Conservation (phyloP, 441 rosid species). For the Pelargonium fulgidum region DNA sequence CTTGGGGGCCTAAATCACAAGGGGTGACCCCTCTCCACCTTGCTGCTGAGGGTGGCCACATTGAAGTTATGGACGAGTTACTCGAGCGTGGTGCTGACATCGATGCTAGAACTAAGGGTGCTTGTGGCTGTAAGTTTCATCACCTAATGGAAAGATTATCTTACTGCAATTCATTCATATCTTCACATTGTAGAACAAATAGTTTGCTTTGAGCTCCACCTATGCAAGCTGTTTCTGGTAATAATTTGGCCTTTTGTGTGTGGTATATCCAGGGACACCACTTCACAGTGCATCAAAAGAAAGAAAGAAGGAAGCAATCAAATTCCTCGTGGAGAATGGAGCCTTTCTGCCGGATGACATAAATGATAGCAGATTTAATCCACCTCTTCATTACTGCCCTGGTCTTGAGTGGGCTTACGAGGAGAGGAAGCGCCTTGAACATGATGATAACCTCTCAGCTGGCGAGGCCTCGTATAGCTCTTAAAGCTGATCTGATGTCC, state of each 20-base stretch:
- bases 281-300: constrained; percentile 80
- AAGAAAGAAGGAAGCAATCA: constrained; percentile 69
- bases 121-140: constrained; percentile 66
- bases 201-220: not conserved
- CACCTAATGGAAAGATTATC: not conserved
- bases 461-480: constrained; percentile 54
- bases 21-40: constrained; percentile 87
- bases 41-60: constrained; percentile 85
- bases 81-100: constrained; percentile 85
- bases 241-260: not conserved
- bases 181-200: not conserved
- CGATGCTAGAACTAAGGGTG: constrained; percentile 83
- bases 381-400: constrained; percentile 79
- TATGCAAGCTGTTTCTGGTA: not conserved
- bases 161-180: not conserved
- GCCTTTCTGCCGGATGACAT: constrained; percentile 82
- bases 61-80: constrained; percentile 75
- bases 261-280: constrained; percentile 66
- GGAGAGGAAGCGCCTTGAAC: constrained; percentile 55
- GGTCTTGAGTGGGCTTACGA: constrained; percentile 95
- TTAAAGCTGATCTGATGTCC: constrained; percentile 30
- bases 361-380: constrained; percentile 70
- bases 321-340: constrained; percentile 68
- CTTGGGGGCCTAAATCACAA: constrained; percentile 79
- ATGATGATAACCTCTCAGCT: constrained; percentile 26